Base-by-base conservation (phyloP, 257 asterid genomes). In the Solanum okadae region DNA sequence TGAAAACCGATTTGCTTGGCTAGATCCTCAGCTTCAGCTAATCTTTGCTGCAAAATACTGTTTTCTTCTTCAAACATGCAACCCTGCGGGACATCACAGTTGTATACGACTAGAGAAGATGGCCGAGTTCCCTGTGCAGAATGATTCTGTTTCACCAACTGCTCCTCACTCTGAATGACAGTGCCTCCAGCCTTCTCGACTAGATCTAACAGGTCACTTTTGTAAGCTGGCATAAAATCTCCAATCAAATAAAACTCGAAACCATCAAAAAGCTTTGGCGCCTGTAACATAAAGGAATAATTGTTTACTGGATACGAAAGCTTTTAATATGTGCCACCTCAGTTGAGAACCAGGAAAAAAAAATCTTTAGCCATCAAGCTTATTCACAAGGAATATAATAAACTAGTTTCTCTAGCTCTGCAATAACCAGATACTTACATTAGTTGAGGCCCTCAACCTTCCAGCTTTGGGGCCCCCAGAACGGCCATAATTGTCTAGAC, bases 401-500 rank as follows among this genome's bases (percentile, higher is more conserved):
- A 49, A 49, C 31, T 31, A 82, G 70, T 31, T 82, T 82, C 86
- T 31, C 22, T 18, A n/a, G 34, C 68, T 29, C 46, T 25, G 33
- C 49, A 88, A 61, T 14, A 22, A 65, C 22, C 37, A 52, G 27
- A 76, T 10, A 76, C 97, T 94, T 92, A 97, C 99, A 71, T 93
- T 90, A 52, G 90, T 85, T 6, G 73, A 89, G 59, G 90, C 93
- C 92, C 93, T 93, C 42, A 93, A 90, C 90, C 99, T 94, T 90
- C 98, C 99, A 67, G 92, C 89, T 91, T 90, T 96, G 73, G 99
- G 96, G 73, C 98, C 99, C 92, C 91, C 92, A 29, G 38, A 63
- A 85, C 92, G 90, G 42, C 99, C 98, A 89, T 97, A 98, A 90
- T 95, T 96, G 91, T 96, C 99, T 73, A 93, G 83, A 83, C 87